A percentile compares a stretch with the other conserved stretches of the same genome.
phyloP scores from a whole-genome alignment of 2,329 filamentous ascomycete species.

The Albifimbria verrucaria region DNA sequence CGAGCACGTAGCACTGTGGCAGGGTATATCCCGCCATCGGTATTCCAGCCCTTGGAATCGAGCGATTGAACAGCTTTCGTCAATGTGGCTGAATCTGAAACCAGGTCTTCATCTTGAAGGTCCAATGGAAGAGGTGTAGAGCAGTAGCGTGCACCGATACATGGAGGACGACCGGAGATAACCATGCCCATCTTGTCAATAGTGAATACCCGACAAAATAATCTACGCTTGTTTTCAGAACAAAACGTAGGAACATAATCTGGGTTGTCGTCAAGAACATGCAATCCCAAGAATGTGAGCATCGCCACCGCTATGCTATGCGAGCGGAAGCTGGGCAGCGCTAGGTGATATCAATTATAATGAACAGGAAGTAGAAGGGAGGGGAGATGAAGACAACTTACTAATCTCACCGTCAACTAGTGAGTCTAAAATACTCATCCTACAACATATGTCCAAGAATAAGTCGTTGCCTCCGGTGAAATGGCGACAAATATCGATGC shows the following conservation, averaged over 20 bases:
- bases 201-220: slow-evolving; percentile 34
- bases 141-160: slow-evolving; percentile 49
- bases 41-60: slow-evolving; percentile 52
- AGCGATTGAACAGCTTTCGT: slow-evolving; percentile 24
- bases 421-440: slow-evolving; percentile 32
- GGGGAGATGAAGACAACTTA: neutral
- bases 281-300: slow-evolving; percentile 32
- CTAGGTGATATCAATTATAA: slow-evolving; percentile 31
- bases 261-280: slow-evolving; percentile 19
- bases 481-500: slow-evolving; percentile 26
- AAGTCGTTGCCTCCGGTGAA: slow-evolving; percentile 29
- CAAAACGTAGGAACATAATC: slow-evolving; percentile 28
- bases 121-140: slow-evolving; percentile 53
- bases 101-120: slow-evolving; percentile 44
- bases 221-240: slow-evolving; percentile 26
- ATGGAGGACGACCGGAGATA: slow-evolving; percentile 53
- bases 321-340: slow-evolving; percentile 34
- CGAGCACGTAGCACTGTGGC: slow-evolving; percentile 44
- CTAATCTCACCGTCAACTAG: slow-evolving; percentile 31
- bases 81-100: slow-evolving; percentile 34
- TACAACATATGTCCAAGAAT: slow-evolving; percentile 32
- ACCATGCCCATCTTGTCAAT: slow-evolving; percentile 49
- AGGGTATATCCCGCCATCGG: slow-evolving; percentile 35
- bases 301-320: slow-evolving; percentile 32
- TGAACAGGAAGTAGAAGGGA: slow-evolving; percentile 1